Evolutionary conservation across 2,329 filamentous ascomycete species (phyloP), one percentile per base, ranked within the genome.

Genomic region (Arachnomyces sp.): DNA sequence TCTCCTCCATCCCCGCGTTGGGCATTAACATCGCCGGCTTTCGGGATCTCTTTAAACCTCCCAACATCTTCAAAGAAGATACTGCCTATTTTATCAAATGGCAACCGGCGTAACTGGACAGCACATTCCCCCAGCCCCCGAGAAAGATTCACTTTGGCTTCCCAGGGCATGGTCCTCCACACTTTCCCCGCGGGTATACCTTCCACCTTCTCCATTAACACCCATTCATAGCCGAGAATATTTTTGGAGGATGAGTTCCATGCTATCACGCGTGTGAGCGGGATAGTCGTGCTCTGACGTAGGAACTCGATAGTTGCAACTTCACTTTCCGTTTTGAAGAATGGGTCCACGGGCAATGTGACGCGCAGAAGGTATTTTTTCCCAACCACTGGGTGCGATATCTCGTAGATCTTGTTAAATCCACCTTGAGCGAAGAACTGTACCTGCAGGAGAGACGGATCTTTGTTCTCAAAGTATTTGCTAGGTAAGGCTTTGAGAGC

Each of bases 61-160:
- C 21, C 21, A 5, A 25, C 21, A 25, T 25, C 21, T 25, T 25
- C 5, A 9, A 25, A 25, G 36, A 53, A 59, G 25, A 63, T 32
- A 34, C 49, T 58, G 7, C 60, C 59, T 29, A 63, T 55, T 2
- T 51, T 52, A 4, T 44, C 21, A 42, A 45, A 43, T 25, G 33
- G 7, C 13, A 40, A 34, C 12, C 46, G 13, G 13, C 47, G 51
- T 2, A 68, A 35, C 37, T 61, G 51, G 1, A 52, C 38, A 21
- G 55, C 53, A 7, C 60, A 59, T 29, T 51, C 48, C 12, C 60
- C 63, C 6, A 65, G 21, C 6, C 50, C 46, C 11, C 53, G 44
- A 3, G 57, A 52, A 4, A 68, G 36, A 4, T 41, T 41, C 30
- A 51, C 48, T 43, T 69, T 69, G 8, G 54, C 46, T 3, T 44